phyloP scores from a whole-genome alignment of 495 filamentous ascomycete species.

The Aspergillus taichungensis region DNA sequence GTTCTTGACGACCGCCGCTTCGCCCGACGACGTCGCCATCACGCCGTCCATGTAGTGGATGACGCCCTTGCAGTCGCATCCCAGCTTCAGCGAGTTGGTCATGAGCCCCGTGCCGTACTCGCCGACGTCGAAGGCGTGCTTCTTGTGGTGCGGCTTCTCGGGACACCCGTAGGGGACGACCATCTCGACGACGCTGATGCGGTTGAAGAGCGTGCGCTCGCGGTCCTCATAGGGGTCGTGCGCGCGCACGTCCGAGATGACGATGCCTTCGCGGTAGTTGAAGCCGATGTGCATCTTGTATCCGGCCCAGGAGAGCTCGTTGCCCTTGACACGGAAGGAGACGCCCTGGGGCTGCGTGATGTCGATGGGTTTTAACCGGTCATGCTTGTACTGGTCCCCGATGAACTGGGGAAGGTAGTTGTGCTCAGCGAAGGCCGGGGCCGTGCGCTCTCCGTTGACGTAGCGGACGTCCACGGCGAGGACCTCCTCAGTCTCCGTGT shows the following conservation, averaged over 20 bases:
- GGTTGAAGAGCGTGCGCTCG: slow-evolving; percentile 43
- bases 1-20: slow-evolving; percentile 54
- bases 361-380: slow-evolving; percentile 31
- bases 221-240: slow-evolving; percentile 52
- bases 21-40: slow-evolving; percentile 47
- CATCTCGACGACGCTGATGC: slow-evolving; percentile 67
- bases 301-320: slow-evolving; percentile 30
- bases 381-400: slow-evolving; percentile 24
- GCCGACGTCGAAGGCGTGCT: slow-evolving; percentile 72
- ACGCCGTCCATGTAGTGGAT: slow-evolving; percentile 65
- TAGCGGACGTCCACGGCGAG: slow-evolving; percentile 85
- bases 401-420: slow-evolving; percentile 41
- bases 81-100: slow-evolving; percentile 65
- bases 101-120: slow-evolving; percentile 66
- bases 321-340: slow-evolving; percentile 32
- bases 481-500: slow-evolving; percentile 85
- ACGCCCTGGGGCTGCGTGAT: slow-evolving; percentile 33
- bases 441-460: slow-evolving; percentile 59
- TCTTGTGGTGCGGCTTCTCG: slow-evolving; percentile 62
- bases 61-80: slow-evolving; percentile 63
- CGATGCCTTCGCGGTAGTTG: slow-evolving; percentile 61
- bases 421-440: slow-evolving; percentile 45
- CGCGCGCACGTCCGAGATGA: slow-evolving; percentile 51
- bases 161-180: slow-evolving; percentile 71
- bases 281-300: slow-evolving; percentile 53